Percentiles rank a stretch among this genome's conserved stretches.
phyloP scores from a whole-genome alignment of 306 rosid genomes.

The Ammopiptanthus mongolicus region DNA sequence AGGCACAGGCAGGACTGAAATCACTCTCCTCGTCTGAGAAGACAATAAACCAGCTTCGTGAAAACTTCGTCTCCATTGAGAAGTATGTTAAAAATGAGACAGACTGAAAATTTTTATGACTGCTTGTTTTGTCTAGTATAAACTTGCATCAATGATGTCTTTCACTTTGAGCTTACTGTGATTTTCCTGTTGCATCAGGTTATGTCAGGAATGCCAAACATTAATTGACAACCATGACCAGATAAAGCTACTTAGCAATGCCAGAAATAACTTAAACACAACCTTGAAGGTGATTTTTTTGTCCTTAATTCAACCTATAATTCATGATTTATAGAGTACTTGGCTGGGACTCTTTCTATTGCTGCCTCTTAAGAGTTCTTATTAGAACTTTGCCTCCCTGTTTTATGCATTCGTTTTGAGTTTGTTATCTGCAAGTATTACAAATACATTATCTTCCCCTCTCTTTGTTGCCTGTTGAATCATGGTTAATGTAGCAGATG shows the following conservation, averaged over 20 bases:
- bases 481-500: constrained; percentile 8
- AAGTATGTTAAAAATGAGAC: constrained; percentile 55
- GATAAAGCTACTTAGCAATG: constrained; percentile 97
- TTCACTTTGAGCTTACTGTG: constrained; percentile 26
- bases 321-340: not conserved
- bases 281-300: constrained; percentile 73
- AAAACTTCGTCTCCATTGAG: constrained; percentile 83
- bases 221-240: constrained; percentile 96
- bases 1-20: constrained; percentile 81
- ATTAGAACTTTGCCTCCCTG: constrained; percentile 5
- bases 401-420: constrained; percentile 1
- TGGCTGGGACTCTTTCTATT: not conserved
- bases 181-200: constrained; percentile 49
- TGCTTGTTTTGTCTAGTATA: constrained; percentile 10
- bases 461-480: constrained; percentile 11
- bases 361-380: constrained; percentile 2
- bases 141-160: not conserved
- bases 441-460: not conserved
- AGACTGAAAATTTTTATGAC: constrained; percentile 10
- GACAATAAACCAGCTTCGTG: constrained; percentile 71
- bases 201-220: constrained; percentile 90
- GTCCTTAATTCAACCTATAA: not conserved
- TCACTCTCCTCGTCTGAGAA: constrained; percentile 69
- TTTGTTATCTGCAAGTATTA: not conserved
- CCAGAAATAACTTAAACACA: constrained; percentile 89